phyloP scores from a whole-genome alignment of 495 filamentous ascomycete species.

The Podospora pseudopauciseta region DNA sequence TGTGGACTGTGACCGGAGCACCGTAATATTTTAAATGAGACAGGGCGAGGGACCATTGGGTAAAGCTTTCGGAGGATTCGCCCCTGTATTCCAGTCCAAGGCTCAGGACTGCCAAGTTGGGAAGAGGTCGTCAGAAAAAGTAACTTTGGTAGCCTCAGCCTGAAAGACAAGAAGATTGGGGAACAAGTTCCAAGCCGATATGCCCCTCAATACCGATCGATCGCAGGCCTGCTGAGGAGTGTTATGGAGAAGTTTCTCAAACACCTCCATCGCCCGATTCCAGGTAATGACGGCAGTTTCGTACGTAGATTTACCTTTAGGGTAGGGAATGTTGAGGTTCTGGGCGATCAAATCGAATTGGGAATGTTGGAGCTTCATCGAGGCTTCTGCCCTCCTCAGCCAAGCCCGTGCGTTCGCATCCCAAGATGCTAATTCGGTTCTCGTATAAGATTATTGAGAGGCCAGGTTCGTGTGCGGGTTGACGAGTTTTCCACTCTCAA shows the following conservation, averaged over 20 bases:
- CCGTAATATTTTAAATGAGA: not conserved
- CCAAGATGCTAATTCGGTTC: not conserved
- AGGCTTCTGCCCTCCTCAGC: not conserved
- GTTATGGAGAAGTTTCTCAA: not conserved
- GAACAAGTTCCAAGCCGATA: not conserved
- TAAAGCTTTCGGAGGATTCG: not conserved
- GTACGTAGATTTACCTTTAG: not conserved
- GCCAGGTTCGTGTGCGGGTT: not conserved
- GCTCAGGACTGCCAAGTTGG: not conserved
- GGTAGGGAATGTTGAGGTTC: not conserved
- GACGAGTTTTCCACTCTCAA: not conserved
- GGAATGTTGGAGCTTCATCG: not conserved
- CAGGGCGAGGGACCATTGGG: not conserved
- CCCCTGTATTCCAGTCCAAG: not conserved
- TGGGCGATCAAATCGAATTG: not conserved
- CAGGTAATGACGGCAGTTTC: not conserved
- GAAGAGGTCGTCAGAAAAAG: not conserved
- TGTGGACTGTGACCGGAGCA: not conserved
- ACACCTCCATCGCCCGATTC: not conserved
- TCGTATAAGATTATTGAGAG: not conserved
- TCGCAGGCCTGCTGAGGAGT: not conserved
- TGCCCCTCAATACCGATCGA: not conserved
- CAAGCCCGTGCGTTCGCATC: not conserved
- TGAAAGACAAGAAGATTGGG: constrained; percentile 5
- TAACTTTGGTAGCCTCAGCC: not conserved